Conservation (phyloP, 768 basidiomycete species). For the Leccinum olivaceopallidum region DNA sequence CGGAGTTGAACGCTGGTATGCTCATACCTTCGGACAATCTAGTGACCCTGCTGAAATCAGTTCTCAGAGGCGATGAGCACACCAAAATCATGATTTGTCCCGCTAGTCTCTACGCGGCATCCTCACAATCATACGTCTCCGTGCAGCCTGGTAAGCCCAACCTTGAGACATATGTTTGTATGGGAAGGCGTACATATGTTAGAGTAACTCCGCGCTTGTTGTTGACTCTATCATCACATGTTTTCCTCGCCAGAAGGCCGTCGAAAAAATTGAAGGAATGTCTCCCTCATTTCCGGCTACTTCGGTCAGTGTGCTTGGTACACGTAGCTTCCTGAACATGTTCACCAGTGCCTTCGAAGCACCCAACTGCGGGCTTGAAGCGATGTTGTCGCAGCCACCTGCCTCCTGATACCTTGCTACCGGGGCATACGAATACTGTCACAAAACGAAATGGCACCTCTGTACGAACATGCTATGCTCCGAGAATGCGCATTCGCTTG, state of each 20-base stretch:
- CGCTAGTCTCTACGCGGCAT: background rate
- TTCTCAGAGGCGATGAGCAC: conserved; percentile 33
- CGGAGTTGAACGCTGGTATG: conserved; percentile 89
- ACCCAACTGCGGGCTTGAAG: background rate
- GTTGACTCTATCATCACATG: conserved; percentile 16
- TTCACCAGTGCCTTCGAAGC: background rate
- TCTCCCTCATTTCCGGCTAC: background rate
- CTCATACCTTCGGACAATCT: conserved; percentile 6
- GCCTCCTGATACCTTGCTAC: background rate
- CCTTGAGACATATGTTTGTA: conserved; percentile 12
- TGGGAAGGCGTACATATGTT: conserved; percentile 19
- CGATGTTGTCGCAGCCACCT: background rate
- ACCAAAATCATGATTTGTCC: conserved; percentile 29
- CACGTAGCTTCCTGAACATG: background rate
- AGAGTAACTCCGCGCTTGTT: conserved; percentile 17
- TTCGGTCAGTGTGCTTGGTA: background rate
- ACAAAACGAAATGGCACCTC: background rate
- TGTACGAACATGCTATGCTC: background rate
- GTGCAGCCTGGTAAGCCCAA: conserved; percentile 14
- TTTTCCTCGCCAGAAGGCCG: conserved; percentile 1
- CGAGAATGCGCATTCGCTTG: background rate
- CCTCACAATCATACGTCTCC: background rate
- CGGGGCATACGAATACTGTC: background rate
- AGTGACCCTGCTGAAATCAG: background rate
- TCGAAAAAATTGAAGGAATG: background rate